Percentiles rank a stretch among this genome's conserved stretches.
Conservation (phyloP, 805 yeast species). For the Saccharomycopsis sp. region DNA sequence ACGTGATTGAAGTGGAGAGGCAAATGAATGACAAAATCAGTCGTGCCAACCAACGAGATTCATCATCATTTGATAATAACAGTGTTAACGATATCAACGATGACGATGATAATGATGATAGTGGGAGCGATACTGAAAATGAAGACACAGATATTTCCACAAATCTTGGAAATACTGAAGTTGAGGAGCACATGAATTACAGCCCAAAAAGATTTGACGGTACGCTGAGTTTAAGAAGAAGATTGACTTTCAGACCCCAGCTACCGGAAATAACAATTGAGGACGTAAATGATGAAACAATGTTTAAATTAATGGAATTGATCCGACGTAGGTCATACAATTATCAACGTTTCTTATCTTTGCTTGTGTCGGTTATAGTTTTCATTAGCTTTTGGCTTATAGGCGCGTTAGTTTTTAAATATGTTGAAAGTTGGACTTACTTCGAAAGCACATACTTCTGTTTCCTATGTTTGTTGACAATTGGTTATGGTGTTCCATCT, state of each 20-base stretch:
- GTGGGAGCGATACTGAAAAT: neutral
- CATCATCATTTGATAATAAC: slow-evolving; percentile 10
- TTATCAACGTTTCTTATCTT: slow-evolving; percentile 34
- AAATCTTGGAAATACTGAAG: neutral
- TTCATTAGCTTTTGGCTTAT: slow-evolving; percentile 60
- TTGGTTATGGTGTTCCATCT: slow-evolving; percentile 76
- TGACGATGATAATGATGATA: neutral
- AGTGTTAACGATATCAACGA: neutral
- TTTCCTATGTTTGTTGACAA: slow-evolving; percentile 65
- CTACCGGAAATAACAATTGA: neutral
- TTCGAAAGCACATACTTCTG: slow-evolving; percentile 71
- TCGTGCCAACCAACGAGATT: neutral
- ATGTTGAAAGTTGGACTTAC: slow-evolving; percentile 64
- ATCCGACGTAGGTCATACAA: slow-evolving; percentile 38
- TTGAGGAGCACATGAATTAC: neutral
- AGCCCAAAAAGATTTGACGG: neutral
- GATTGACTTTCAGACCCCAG: neutral
- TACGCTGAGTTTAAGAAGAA: neutral
- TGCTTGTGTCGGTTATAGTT: slow-evolving; percentile 33
- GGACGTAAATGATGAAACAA: slow-evolving; percentile 34
- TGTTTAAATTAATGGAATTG: slow-evolving; percentile 50
- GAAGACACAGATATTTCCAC: neutral
- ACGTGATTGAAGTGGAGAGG: slow-evolving; percentile 8
- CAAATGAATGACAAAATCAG: neutral
- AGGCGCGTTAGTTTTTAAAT: slow-evolving; percentile 61